phyloP scores from a whole-genome alignment of 495 filamentous ascomycete genomes.

The Tuber melanosporum region DNA sequence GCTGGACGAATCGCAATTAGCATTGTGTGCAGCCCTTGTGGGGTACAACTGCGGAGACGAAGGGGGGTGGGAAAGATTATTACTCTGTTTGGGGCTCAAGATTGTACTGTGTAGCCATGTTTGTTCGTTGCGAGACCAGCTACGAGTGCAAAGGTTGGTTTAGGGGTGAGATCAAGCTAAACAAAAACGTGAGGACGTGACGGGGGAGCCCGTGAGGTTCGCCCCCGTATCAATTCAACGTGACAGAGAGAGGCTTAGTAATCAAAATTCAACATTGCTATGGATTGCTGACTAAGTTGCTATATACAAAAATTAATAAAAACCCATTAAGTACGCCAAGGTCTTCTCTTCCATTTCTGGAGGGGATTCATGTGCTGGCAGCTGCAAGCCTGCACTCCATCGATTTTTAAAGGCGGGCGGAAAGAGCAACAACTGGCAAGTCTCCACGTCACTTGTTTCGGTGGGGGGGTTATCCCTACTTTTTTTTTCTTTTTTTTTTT shows the following conservation, averaged over 20 bases:
- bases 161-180: not conserved
- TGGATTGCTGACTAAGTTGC: not conserved
- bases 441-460: conserved; percentile 6
- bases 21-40: not conserved
- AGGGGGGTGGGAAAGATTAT: not conserved
- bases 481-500: not conserved
- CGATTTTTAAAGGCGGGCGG: not conserved
- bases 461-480: not conserved
- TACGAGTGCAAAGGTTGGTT: not conserved
- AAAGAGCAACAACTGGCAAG: conserved; percentile 4
- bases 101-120: conserved; percentile 84
- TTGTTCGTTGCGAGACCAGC: conserved; percentile 1
- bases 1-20: conserved; percentile 48
- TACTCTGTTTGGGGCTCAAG: conserved; percentile 68
- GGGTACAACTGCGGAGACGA: not conserved
- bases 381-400: not conserved
- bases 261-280: not conserved
- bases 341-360: conserved; percentile 3
- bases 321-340: not conserved
- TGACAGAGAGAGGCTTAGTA: not conserved
- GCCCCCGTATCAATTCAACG: not conserved
- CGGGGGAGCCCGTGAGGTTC: not conserved
- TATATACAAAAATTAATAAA: not conserved
- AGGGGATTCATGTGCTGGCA: not conserved
- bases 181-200: not conserved